Percentiles rank a stretch among this genome's conserved stretches.
phyloP scores from a whole-genome alignment of 2,329 filamentous ascomycete species.

The Botryotinia calthae region DNA sequence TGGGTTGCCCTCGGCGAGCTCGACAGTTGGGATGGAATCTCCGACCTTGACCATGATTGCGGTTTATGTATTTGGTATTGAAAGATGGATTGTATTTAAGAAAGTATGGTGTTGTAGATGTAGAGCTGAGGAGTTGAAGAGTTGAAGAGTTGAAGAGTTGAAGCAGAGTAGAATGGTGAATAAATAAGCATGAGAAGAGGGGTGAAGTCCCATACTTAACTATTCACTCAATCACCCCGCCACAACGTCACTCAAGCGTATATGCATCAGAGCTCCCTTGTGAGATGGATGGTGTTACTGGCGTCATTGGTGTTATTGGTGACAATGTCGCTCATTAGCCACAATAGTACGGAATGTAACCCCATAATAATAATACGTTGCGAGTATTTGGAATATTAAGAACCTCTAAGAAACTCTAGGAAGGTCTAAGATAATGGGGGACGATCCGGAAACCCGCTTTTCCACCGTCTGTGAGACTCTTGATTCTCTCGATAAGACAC shows the following conservation, averaged over 20 bases:
- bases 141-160: not conserved
- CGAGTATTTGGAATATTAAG: constrained; percentile 11
- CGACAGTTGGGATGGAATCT: constrained; percentile 73
- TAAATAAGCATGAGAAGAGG: not conserved
- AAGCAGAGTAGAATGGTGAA: not conserved
- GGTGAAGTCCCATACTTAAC: constrained; percentile 1
- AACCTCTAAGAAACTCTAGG: constrained; percentile 12
- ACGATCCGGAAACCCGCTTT: not conserved
- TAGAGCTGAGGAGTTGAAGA: not conserved
- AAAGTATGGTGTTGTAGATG: not conserved
- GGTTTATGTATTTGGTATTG: constrained; percentile 17
- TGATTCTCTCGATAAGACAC: not conserved
- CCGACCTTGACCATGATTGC: constrained; percentile 60
- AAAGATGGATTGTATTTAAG: not conserved
- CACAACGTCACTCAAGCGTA: constrained; percentile 3
- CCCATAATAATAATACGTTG: not conserved
- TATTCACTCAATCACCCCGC: not conserved
- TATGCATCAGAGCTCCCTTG: not conserved
- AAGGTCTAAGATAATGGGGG: not conserved
- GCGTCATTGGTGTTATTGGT: not conserved
- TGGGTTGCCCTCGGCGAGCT: constrained; percentile 77
- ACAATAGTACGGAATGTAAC: not conserved
- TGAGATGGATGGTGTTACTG: not conserved
- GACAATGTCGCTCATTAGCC: not conserved
- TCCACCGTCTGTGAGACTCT: not conserved